phyloP scores from a whole-genome alignment of 148 eudicot genomes.

The Rhododendron simsii region DNA sequence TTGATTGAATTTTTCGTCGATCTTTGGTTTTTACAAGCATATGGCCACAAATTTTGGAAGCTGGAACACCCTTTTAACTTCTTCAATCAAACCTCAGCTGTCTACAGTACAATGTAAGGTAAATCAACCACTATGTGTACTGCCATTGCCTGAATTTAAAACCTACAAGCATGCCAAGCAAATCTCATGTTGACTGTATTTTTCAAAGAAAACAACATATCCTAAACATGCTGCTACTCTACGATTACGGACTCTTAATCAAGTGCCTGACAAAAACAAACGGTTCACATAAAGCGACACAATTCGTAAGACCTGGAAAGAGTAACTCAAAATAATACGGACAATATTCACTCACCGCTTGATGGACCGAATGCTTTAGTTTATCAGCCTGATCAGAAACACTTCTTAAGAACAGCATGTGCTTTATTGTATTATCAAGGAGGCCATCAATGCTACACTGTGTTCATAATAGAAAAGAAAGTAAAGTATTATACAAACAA shows the following conservation, averaged over 20 bases:
- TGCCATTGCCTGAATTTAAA: not conserved
- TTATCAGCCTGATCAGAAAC: conserved; percentile 70
- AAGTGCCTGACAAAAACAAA: not conserved
- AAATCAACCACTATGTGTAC: not conserved
- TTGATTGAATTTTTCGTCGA: not conserved
- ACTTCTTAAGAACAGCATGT: conserved; percentile 61
- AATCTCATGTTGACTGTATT: not conserved
- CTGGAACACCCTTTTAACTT: not conserved
- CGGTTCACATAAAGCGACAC: not conserved
- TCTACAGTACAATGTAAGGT: not conserved
- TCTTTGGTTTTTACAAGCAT: not conserved
- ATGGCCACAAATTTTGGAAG: not conserved
- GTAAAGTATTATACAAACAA: not conserved
- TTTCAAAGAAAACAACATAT: not conserved
- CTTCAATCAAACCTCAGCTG: not conserved
- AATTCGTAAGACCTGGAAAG: not conserved
- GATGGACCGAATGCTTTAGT: conserved; percentile 31
- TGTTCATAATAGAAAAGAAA: conserved; percentile 25
- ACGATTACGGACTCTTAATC: not conserved
- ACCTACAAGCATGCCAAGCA: not conserved
- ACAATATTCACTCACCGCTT: conserved; percentile 36
- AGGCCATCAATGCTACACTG: conserved; percentile 97
- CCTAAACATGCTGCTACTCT: not conserved
- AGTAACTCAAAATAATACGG: not conserved
- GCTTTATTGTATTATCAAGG: conserved; percentile 67